These are phyloP conservation scores for Paxillus involutus DNA, from an alignment of 768 basidiomycete species.

Conservation along the genomic window DNA sequence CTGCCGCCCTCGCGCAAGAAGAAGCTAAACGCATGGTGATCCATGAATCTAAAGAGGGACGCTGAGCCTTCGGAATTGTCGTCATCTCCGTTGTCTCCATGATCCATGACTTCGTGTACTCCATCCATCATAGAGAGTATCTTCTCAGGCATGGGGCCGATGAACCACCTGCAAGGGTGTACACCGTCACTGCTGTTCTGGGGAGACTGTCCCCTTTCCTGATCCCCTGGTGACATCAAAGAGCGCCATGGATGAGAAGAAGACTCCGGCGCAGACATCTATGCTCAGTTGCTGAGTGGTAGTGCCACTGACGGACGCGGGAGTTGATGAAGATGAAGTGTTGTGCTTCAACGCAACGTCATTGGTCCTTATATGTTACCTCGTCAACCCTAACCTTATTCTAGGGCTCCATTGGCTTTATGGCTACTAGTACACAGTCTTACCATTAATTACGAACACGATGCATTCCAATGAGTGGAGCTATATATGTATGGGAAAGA, in stretches of 20 bases:
- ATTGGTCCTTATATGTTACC: neutral
- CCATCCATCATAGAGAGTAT: slow-evolving; percentile 43
- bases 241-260: neutral
- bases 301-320: neutral
- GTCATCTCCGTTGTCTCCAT: slow-evolving; percentile 34
- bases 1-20: slow-evolving; percentile 66
- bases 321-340: too few species aligned
- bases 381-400: slow-evolving; percentile 25
- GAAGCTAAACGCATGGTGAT: slow-evolving; percentile 60
- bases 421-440: too few species aligned
- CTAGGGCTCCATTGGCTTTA: slow-evolving; percentile 1
- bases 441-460: neutral
- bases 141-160: slow-evolving; percentile 76
- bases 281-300: neutral
- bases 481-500: neutral
- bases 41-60: slow-evolving; percentile 41
- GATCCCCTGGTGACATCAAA: neutral
- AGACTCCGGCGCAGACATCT: slow-evolving; percentile 13
- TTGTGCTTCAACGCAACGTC: neutral
- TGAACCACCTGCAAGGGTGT: slow-evolving; percentile 56
- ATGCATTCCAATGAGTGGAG: slow-evolving; percentile 20
- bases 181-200: slow-evolving; percentile 7
- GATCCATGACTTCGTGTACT: slow-evolving; percentile 14
- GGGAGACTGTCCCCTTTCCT: neutral
- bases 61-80: slow-evolving; percentile 37